Base-by-base conservation (phyloP, 1,284 basidiomycete species). In the Coniferiporia sulphurascens region DNA sequence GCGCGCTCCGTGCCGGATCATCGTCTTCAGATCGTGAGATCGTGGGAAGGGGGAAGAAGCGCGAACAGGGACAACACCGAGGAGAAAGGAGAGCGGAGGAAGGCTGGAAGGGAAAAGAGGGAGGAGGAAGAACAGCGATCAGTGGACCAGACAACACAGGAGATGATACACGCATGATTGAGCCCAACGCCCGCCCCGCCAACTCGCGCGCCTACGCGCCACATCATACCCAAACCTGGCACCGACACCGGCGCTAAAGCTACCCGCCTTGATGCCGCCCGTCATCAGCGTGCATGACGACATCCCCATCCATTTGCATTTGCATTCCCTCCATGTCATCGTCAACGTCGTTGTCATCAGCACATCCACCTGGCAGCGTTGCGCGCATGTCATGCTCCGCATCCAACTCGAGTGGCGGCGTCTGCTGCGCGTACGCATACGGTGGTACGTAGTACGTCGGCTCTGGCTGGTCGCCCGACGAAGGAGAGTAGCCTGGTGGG, bases 211-310 rank as follows among this genome's bases (percentile, higher is more conserved):
- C 27, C 27, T 27, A 27, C 27, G 27, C 27, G 27, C 27, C 27
- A 27, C 27, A 3, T 27, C 27, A 5, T 5, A 27, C 5, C 27
- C 27, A 27, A 27, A 27, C 2, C 27, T 5, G 27, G 27, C 5
- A 27, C 27, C 27, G 27, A 27, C 5, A n/a, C 12, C 41, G 7
- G 41, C 41, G 41, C 41, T 12, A n/a, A 2, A 12, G 41, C 44
- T 59, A 60, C 55, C 59, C 59, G 48, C 59, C 59, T 46, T 60
- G 54, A 21, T 60, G 59, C 17, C 59, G 54, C 34, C 59, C 55
- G 22, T 60, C 59, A 19, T 49, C 54, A 22, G 55, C 22, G n/a
- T 51, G 45, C 8, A 50, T 38, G 27, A 49, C 36, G 19, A n/a
- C 34, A n/a, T 46, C 36, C 22, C 12, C 36, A 13, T 13, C n/a